phyloP scores from a whole-genome alignment of 106 monocot species.

The Allium cepa region DNA sequence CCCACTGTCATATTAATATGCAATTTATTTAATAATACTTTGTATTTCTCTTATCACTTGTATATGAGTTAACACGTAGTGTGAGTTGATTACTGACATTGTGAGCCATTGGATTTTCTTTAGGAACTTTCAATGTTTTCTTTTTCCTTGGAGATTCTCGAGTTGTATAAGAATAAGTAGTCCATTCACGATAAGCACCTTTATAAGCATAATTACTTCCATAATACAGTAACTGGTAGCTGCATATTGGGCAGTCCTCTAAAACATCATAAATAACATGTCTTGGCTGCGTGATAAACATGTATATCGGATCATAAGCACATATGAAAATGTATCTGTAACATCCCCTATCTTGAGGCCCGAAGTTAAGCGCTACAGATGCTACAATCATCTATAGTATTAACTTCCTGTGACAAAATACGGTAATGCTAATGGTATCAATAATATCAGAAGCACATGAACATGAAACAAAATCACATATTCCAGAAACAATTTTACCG shows the following conservation, averaged over 20 bases:
- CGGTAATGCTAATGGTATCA: too few relatives aligned
- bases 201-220: slow-evolving; percentile 45
- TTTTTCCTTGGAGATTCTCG: slow-evolving; percentile 32
- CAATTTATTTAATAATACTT: neutral
- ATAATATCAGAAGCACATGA: too few relatives aligned
- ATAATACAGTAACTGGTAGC: slow-evolving; percentile 32
- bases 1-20: neutral
- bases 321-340: neutral
- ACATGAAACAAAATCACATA: too few relatives aligned
- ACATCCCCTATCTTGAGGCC: too few relatives aligned
- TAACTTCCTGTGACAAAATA: too few relatives aligned
- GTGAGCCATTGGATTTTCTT: slow-evolving; percentile 25
- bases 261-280: slow-evolving; percentile 64
- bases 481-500: too few relatives aligned
- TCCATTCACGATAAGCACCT: slow-evolving; percentile 54
- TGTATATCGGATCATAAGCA: neutral
- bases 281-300: slow-evolving; percentile 35
- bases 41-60: neutral
- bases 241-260: slow-evolving; percentile 45
- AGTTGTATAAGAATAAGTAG: slow-evolving; percentile 31
- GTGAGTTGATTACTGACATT: slow-evolving; percentile 21
- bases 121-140: slow-evolving; percentile 35
- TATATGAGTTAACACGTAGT: neutral
- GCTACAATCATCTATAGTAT: too few relatives aligned
- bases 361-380: too few relatives aligned